Evolutionary conservation across 2,329 filamentous ascomycete species (phyloP).

Genomic region (Colletotrichum tanaceti): DNA sequence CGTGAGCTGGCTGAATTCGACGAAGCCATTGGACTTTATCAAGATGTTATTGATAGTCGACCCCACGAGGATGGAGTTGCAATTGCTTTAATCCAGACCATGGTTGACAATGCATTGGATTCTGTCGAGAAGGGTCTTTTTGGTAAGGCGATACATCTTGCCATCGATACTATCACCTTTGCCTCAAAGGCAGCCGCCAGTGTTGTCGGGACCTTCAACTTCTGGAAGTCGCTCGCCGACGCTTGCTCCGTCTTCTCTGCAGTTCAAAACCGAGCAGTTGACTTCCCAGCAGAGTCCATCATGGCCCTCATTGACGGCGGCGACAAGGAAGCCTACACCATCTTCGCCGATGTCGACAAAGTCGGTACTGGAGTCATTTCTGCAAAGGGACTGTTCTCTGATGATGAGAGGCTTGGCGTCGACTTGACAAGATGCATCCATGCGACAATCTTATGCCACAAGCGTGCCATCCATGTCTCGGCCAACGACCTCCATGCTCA

Average conservation of each 20-base stretch:
- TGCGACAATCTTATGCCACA: slow-evolving; percentile 85
- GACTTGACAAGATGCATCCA: slow-evolving; percentile 72
- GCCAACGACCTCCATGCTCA: slow-evolving; percentile 84
- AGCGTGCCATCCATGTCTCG: slow-evolving; percentile 81
- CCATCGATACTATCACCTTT: slow-evolving; percentile 74
- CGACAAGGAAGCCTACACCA: slow-evolving; percentile 66
- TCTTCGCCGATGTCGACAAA: slow-evolving; percentile 77
- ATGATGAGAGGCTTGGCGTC: slow-evolving; percentile 60
- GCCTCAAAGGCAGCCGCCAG: slow-evolving; percentile 71
- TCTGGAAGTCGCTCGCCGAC: slow-evolving; percentile 94
- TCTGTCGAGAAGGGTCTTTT: slow-evolving; percentile 86
- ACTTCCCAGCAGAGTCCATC: slow-evolving; percentile 72
- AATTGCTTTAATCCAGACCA: slow-evolving; percentile 87
- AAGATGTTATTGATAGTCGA: slow-evolving; percentile 74
- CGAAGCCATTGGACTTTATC: slow-evolving; percentile 81
- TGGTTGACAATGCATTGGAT: slow-evolving; percentile 83
- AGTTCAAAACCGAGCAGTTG: slow-evolving; percentile 73
- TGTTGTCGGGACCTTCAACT: slow-evolving; percentile 82
- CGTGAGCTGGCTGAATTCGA: slow-evolving; percentile 92
- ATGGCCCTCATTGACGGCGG: slow-evolving; percentile 67
- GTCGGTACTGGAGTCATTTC: slow-evolving; percentile 60
- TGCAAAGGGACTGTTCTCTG: slow-evolving; percentile 57
- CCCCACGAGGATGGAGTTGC: slow-evolving; percentile 85
- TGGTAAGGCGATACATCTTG: slow-evolving; percentile 81
- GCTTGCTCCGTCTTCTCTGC: slow-evolving; percentile 86